A percentile compares a stretch with the other conserved stretches of the same genome.
phyloP scores from a whole-genome alignment of 331 rosid genomes.

The Malus hybrid region DNA sequence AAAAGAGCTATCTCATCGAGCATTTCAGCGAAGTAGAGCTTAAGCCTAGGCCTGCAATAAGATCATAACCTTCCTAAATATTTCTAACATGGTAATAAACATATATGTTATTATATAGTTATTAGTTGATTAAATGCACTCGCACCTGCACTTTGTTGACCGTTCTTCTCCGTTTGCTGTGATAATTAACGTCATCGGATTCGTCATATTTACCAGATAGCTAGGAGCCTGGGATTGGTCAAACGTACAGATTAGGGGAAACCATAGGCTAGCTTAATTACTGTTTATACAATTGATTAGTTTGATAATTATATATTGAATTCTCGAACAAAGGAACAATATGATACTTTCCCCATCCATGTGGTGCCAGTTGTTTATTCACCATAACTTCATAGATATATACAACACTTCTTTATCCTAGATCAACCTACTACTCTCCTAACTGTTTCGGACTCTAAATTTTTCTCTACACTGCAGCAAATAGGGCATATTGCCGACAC shows the following conservation, averaged over 20 bases:
- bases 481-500: background rate
- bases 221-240: background rate
- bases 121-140: background rate
- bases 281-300: background rate
- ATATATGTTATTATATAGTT: too few species aligned
- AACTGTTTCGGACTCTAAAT: too few species aligned
- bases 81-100: background rate
- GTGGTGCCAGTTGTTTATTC: background rate
- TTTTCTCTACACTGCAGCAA: background rate
- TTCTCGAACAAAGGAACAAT: background rate
- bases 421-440: too few species aligned
- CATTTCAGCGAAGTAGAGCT: too few species aligned
- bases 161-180: background rate
- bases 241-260: background rate
- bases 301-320: background rate
- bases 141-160: background rate
- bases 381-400: background rate
- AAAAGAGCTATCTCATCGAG: too few species aligned
- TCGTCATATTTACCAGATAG: background rate
- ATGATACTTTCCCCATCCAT: background rate
- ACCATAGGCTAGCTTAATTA: background rate
- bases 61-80: background rate
- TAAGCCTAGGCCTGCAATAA: too few species aligned
- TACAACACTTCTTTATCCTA: background rate
- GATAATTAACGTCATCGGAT: background rate